Conservation (phyloP, 352 stramenopile genomes). For the Phytophthora pistaciae region DNA sequence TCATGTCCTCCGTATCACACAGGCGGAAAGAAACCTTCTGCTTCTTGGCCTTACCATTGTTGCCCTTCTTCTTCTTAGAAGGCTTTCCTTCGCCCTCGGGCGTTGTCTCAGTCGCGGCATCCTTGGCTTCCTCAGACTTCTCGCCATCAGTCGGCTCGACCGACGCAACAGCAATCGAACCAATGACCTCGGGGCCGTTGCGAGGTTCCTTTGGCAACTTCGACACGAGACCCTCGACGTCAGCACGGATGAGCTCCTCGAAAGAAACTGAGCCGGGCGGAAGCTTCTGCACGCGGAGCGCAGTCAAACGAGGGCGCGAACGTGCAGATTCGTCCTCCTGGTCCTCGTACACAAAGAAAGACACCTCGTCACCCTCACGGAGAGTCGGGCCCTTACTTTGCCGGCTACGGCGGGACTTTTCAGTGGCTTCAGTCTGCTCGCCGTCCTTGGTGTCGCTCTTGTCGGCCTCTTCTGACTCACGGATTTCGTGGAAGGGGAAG, state of each 20-base stretch:
- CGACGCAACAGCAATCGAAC: conserved; percentile 50
- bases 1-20: conserved; percentile 70
- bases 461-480: conserved; percentile 37
- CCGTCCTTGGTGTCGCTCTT: conserved; percentile 31
- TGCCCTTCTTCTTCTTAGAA: conserved; percentile 56
- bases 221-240: conserved; percentile 68
- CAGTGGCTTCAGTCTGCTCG: conserved; percentile 11
- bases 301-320: conserved; percentile 56
- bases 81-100: conserved; percentile 33
- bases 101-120: conserved; percentile 14
- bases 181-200: conserved; percentile 67
- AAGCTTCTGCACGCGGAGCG: conserved; percentile 75
- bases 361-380: conserved; percentile 77
- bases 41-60: conserved; percentile 29
- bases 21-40: conserved; percentile 60
- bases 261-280: conserved; percentile 68
- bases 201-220: conserved; percentile 76
- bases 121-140: conserved; percentile 23
- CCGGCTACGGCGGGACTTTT: conserved; percentile 14
- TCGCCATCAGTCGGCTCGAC: conserved; percentile 12
- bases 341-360: conserved; percentile 84
- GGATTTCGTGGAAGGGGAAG: conserved; percentile 78
- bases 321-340: conserved; percentile 52
- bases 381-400: conserved; percentile 37
- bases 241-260: conserved; percentile 60